Evolutionary conservation across 257 asterid species (phyloP).

Genomic region (Prunella vulgaris): DNA sequence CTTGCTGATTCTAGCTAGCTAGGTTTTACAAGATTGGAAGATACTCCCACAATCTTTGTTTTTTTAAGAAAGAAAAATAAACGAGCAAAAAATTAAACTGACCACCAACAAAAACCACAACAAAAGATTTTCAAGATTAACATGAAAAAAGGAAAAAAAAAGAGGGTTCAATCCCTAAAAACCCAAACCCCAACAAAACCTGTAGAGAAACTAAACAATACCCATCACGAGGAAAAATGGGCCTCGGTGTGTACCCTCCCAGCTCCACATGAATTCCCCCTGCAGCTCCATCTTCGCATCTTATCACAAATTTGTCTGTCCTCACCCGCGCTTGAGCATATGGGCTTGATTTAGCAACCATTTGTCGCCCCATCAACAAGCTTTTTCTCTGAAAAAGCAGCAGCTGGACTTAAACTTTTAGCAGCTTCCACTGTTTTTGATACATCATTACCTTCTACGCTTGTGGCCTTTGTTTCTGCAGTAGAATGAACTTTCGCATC

Average conservation of each 20-base stretch:
- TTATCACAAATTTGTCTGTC: neutral
- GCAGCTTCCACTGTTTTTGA: slow-evolving; percentile 20
- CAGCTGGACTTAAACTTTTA: slow-evolving; percentile 16
- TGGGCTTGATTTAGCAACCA: slow-evolving; percentile 35
- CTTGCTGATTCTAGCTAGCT: neutral
- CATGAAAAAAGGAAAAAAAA: neutral
- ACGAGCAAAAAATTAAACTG: slow-evolving; percentile 40
- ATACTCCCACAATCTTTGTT: neutral
- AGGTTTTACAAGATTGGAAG: neutral
- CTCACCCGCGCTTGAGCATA: slow-evolving; percentile 18
- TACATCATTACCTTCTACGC: neutral
- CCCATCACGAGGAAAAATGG: slow-evolving; percentile 34
- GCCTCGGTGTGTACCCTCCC: slow-evolving; percentile 2
- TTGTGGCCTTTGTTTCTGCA: slow-evolving; percentile 11
- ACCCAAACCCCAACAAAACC: slow-evolving; percentile 30
- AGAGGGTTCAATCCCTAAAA: slow-evolving; percentile 15
- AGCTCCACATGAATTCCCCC: neutral
- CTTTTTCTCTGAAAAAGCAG: slow-evolving; percentile 33
- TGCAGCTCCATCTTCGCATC: slow-evolving; percentile 9
- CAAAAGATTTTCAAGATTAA: neutral
- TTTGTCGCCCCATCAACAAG: slow-evolving; percentile 37
- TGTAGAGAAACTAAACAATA: slow-evolving; percentile 28
- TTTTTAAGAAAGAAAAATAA: neutral
- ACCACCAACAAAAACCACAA: slow-evolving; percentile 21
- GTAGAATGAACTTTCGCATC: slow-evolving; percentile 12